Conservation (phyloP, 257 asterid genomes). For the Jasminum sambac region DNA sequence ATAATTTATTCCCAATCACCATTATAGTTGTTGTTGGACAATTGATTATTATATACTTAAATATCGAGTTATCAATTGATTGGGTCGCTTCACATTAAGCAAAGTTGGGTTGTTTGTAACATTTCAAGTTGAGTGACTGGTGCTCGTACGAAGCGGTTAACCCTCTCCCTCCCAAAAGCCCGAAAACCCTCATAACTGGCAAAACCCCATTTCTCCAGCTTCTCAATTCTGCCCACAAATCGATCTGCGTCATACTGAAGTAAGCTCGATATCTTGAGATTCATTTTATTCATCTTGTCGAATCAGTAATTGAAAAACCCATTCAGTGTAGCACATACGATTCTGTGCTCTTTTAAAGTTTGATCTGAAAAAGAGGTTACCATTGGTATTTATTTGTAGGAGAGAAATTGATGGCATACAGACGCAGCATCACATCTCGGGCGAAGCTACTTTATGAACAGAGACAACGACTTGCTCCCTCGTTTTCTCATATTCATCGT, state of each 20-base stretch:
- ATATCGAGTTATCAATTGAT: no score
- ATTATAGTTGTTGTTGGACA: no score
- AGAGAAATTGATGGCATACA: constrained; percentile 54
- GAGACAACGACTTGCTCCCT: constrained; percentile 46
- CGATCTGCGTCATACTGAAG: background rate
- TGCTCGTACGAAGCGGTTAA: no score
- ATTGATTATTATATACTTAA: no score
- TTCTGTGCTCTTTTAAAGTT: background rate
- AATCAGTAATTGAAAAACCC: background rate
- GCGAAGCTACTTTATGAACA: constrained; percentile 59
- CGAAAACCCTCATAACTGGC: background rate
- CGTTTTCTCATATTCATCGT: constrained; percentile 47
- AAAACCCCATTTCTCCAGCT: background rate
- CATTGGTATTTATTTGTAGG: background rate
- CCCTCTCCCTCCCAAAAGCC: constrained; percentile 2
- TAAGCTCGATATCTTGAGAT: background rate
- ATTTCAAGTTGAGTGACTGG: no score
- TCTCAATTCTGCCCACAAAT: background rate
- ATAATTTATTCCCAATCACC: no score
- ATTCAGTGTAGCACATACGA: background rate
- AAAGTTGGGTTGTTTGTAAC: no score
- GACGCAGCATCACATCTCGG: constrained; percentile 67
- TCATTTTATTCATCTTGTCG: background rate
- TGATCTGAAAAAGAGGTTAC: background rate
- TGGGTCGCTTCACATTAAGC: no score